Percentiles rank a stretch among this genome's conserved stretches.
Evolutionary conservation across 2,329 filamentous ascomycete species (phyloP).

Genomic region (Fonsecaea multimorphosa): DNA sequence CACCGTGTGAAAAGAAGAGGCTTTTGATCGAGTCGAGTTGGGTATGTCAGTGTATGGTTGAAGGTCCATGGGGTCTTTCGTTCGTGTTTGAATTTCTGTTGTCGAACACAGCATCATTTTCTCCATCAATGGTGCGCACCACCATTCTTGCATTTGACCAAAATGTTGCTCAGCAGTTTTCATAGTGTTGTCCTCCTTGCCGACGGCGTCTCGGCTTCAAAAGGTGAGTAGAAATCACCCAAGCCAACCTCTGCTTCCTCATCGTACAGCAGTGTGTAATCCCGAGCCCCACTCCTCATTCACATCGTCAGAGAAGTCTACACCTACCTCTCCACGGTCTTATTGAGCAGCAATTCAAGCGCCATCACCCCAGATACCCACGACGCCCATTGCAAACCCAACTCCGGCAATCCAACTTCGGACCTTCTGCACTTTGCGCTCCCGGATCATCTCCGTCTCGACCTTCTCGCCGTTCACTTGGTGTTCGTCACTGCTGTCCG

Average conservation of each 20-base stretch:
- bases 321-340: background rate
- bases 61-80: background rate
- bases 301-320: background rate
- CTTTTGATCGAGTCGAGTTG: background rate
- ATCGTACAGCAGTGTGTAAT: background rate
- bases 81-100: background rate
- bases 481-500: constrained; percentile 44
- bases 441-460: constrained; percentile 51
- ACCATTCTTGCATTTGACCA: background rate
- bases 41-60: background rate
- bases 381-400: constrained; percentile 54
- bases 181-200: background rate
- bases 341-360: constrained; percentile 35
- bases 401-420: constrained; percentile 50
- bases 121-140: background rate
- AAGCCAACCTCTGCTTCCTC: background rate
- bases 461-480: constrained; percentile 55
- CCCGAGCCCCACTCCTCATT: background rate
- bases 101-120: background rate
- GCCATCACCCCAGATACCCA: constrained; percentile 57
- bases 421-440: constrained; percentile 48
- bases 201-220: background rate
- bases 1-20: background rate
- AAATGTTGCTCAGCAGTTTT: background rate
- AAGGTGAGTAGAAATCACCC: background rate